A percentile compares a stretch with the other conserved stretches of the same genome.
phyloP scores from a whole-genome alignment of 2,329 filamentous ascomycete genomes.

The Trichoderma sp. region DNA sequence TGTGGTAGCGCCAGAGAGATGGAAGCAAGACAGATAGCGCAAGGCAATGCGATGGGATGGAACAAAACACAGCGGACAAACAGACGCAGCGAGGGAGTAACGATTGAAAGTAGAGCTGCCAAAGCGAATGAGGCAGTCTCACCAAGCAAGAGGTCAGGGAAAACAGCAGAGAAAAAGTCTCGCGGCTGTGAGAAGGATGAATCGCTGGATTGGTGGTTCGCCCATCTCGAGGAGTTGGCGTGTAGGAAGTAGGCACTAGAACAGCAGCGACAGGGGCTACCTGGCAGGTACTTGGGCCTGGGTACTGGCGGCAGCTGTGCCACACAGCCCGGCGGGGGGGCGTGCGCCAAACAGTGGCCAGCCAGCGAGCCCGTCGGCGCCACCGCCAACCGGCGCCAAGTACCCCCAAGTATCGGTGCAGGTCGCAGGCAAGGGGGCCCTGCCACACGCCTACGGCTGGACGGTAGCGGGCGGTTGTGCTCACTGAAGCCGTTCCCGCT shows the following conservation, averaged over 20 bases:
- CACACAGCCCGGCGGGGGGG: not conserved
- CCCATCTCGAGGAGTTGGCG: slow-evolving; percentile 1
- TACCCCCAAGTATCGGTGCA: not conserved
- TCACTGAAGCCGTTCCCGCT: slow-evolving; percentile 17
- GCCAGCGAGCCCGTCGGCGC: slow-evolving; percentile 10
- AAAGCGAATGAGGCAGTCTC: slow-evolving; percentile 57
- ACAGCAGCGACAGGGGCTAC: not conserved
- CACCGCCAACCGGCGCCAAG: not conserved
- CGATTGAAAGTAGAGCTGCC: slow-evolving; percentile 44
- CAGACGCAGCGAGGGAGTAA: slow-evolving; percentile 29
- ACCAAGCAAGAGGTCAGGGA: slow-evolving; percentile 20
- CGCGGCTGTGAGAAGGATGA: slow-evolving; percentile 10
- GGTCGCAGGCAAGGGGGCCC: slow-evolving; percentile 12
- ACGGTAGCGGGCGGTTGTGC: slow-evolving; percentile 19
- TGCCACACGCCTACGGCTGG: not conserved
- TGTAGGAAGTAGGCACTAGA: slow-evolving; percentile 5
- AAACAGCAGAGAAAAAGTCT: slow-evolving; percentile 13
- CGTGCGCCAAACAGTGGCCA: not conserved
- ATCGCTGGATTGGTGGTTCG: slow-evolving; percentile 15
- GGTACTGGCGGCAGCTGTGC: not conserved
- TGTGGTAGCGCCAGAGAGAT: not conserved
- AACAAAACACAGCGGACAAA: slow-evolving; percentile 14
- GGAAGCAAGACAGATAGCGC: slow-evolving; percentile 13
- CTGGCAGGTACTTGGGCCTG: not conserved
- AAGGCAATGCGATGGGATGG: slow-evolving; percentile 19